A percentile compares a stretch with the other conserved stretches of the same genome.
Evolutionary conservation across 345 rosid species (phyloP).

Genomic region (Arabidopsis thaliana): TAIR10.1 NC_003075.7:7104501-7105000

Average conservation of each 20-base stretch:
- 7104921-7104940: background rate
- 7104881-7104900: background rate
- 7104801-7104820: background rate
- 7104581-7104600: constrained; percentile 22
- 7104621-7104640: constrained; percentile 12
- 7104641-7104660: background rate
- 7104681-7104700: background rate
- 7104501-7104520: constrained; percentile 21
- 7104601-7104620: constrained; percentile 14
- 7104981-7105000: background rate
- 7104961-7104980: constrained; percentile 1
- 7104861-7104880: background rate
- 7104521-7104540: background rate
- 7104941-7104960: constrained; percentile 7
- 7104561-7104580: constrained; percentile 10
- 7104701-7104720: background rate
- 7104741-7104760: background rate
- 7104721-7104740: background rate
- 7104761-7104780: constrained; percentile 5
- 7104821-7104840: background rate
- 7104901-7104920: no score
- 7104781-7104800: background rate
- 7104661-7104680: background rate
- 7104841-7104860: background rate
- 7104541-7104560: constrained; percentile 18